Evolutionary conservation across 768 basidiomycete species (phyloP).

Genomic region (Kwoniella europaea): DNA sequence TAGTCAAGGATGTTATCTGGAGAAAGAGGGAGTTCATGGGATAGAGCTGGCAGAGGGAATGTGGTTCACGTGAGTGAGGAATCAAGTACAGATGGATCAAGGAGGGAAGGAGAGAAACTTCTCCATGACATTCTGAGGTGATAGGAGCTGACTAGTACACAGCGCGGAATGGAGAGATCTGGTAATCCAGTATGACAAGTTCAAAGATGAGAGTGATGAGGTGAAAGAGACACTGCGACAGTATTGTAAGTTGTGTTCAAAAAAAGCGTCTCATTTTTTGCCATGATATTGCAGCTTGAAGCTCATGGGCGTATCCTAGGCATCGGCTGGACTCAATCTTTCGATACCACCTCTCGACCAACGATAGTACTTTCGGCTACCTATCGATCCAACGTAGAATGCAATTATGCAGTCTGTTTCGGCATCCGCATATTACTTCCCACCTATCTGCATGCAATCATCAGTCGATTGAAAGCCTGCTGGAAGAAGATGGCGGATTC

Average conservation of each 20-base stretch:
- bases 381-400: constrained; percentile 28
- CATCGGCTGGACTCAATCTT: constrained; percentile 37
- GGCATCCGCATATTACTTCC: constrained; percentile 45
- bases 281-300: background rate
- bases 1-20: constrained; percentile 31
- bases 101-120: too few relatives aligned
- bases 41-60: constrained; percentile 31
- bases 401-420: constrained; percentile 47
- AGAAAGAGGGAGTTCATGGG: constrained; percentile 33
- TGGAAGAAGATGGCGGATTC: constrained; percentile 48
- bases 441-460: constrained; percentile 30
- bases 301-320: constrained; percentile 20
- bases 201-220: constrained; percentile 44
- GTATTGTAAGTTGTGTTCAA: constrained; percentile 33
- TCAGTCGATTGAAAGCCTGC: constrained; percentile 21
- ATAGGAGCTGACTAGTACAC: too few relatives aligned
- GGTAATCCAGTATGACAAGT: constrained; percentile 32
- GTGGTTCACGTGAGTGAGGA: constrained; percentile 49
- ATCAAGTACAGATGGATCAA: too few relatives aligned
- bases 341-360: constrained; percentile 33
- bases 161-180: constrained; percentile 40
- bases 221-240: constrained; percentile 19
- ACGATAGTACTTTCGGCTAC: constrained; percentile 36
- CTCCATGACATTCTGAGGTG: too few relatives aligned
- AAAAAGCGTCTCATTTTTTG: background rate